Evolutionary conservation across 1,284 basidiomycete genomes (phyloP).

Genomic region (Cutaneotrichosporon spelunceum): DNA sequence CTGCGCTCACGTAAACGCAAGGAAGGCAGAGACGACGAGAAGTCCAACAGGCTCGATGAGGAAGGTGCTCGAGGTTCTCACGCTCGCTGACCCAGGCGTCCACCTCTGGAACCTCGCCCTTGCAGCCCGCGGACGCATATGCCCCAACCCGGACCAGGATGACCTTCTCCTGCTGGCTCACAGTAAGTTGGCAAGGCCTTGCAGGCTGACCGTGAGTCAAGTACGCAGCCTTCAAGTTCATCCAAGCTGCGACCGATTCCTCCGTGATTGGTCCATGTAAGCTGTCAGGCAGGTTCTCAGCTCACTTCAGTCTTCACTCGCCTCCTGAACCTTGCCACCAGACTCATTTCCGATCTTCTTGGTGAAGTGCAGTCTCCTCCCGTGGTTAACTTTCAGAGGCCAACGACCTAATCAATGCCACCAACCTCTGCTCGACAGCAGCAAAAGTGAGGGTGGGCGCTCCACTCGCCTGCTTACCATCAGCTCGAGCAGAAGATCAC

Average conservation of each 20-base stretch:
- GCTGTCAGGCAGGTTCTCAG: background rate
- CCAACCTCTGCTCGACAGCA: background rate
- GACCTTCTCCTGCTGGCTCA: constrained; percentile 10
- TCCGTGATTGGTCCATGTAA: constrained; percentile 12
- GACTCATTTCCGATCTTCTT: background rate
- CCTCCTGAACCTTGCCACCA: constrained; percentile 12
- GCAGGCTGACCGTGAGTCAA: constrained; percentile 7
- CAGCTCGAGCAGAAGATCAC: constrained; percentile 12
- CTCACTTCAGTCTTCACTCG: constrained; percentile 13
- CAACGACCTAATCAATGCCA: constrained; percentile 7
- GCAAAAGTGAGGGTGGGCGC: background rate
- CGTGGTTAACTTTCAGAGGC: background rate
- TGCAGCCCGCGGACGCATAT: background rate
- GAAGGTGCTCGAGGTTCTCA: constrained; percentile 9
- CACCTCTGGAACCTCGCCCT: constrained; percentile 16
- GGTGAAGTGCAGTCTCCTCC: background rate
- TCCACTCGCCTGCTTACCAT: background rate
- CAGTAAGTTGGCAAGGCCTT: background rate
- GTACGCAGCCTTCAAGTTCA: constrained; percentile 12
- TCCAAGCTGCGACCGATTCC: constrained; percentile 8
- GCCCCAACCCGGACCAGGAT: background rate
- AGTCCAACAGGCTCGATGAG: constrained; percentile 17
- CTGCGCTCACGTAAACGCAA: constrained; percentile 9
- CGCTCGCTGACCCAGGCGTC: constrained; percentile 13
- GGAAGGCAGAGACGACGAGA: constrained; percentile 1